Evolutionary conservation across 116 monocot genomes (phyloP).

Genomic region (Papilionanthe hybrid): DNA sequence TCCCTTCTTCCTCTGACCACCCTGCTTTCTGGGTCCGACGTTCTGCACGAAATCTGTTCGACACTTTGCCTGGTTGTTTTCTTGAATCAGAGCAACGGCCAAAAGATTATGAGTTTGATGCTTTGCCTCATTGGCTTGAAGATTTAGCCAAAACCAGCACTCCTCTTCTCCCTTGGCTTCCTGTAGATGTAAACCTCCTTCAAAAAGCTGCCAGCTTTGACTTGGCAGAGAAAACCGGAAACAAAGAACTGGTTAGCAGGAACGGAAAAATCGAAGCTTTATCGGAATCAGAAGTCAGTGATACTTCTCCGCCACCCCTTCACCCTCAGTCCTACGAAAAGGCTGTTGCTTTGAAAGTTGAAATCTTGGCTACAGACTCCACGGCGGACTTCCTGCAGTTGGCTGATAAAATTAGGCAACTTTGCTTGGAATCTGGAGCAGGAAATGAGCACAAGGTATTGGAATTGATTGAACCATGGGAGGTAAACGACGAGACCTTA

Average conservation of each 20-base stretch:
- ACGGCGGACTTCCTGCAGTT: constrained; percentile 25
- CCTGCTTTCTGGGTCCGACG: constrained; percentile 50
- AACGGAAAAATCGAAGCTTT: background rate
- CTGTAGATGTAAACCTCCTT: constrained; percentile 20
- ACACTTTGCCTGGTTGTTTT: constrained; percentile 17
- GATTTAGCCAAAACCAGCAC: constrained; percentile 9
- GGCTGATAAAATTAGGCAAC: constrained; percentile 32
- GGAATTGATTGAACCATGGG: constrained; percentile 60
- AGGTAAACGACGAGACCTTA: constrained; percentile 52
- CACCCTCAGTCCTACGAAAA: constrained; percentile 13
- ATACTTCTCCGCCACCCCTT: constrained; percentile 20
- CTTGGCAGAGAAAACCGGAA: background rate
- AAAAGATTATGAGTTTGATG: constrained; percentile 26
- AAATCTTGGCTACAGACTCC: constrained; percentile 22
- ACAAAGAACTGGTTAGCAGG: background rate
- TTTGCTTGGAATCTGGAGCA: constrained; percentile 43
- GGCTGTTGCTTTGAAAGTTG: constrained; percentile 33
- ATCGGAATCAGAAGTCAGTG: background rate
- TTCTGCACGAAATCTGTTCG: constrained; percentile 70
- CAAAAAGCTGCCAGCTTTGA: background rate
- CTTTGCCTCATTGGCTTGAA: constrained; percentile 58
- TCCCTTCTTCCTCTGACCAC: constrained; percentile 1
- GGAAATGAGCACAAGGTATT: constrained; percentile 25
- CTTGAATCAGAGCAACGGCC: constrained; percentile 2
- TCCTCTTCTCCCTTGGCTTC: constrained; percentile 65